Evolutionary conservation across 352 stramenopile genomes (phyloP), one percentile per base, ranked within the genome.

Genomic region (Achlya hypogyna): DNA sequence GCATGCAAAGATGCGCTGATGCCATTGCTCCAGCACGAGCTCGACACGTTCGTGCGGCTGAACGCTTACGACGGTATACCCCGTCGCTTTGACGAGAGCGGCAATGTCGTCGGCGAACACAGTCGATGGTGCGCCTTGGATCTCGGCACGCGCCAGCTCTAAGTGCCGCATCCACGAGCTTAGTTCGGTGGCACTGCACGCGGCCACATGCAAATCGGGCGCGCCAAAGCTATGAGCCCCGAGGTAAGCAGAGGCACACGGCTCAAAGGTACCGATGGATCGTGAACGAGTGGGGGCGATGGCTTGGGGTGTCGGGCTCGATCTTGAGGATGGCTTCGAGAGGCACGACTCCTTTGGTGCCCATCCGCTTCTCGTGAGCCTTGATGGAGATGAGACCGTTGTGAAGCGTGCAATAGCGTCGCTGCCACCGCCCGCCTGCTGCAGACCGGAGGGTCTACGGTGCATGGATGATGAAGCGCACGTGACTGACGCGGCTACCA

Each of bases 321-420:
- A 67, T 22, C 8, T 52, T 25, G 10, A 47, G 49, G 45, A 67
- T 58, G 29, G 49, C n/a, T 38, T 67, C 60, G 32, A 67, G 60
- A 23, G 27, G 32, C 4, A 67, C 32, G 20, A 29, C n/a, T 4
- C n/a, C 22, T 16, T 54, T 29, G 34, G 51, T 58, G 45, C 60
- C 60, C 10, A 67, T 25, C 4, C 42, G 38, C 4, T 47, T 52
- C 25, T 67, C 35, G 22, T 67, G n/a, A 5, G 22, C 9, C 47
- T 67, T 67, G 32, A 67, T 23, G 32, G 32, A 25, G 18, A 67
- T 9, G 27, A 32, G 28, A 14, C 60, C 60, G 35, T 34, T 52
- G 18, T 67, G 34, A 22, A 67, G 45, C 31, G 49, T 32, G 25
- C 40, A 54, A 23, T 54, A 67, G n/a, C 38, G 60, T 12, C 60